These are phyloP conservation scores for Saccharomycopsis hybrid DNA, from an alignment of 1,139 yeast genomes.

Conservation along the genomic window DNA sequence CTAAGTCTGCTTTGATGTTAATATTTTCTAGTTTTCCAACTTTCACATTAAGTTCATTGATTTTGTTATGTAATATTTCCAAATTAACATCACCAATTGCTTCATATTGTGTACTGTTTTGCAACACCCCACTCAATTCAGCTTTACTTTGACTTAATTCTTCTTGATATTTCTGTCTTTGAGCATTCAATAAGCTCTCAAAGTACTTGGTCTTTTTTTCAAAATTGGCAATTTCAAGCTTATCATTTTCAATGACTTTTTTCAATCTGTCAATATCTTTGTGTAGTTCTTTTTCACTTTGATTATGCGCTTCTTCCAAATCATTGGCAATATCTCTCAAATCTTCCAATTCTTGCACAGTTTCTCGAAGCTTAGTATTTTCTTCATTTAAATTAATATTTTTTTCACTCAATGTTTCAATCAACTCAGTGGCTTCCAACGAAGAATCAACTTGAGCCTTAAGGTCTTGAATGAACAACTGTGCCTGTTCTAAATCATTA, in stretches of 20 bases:
- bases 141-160: conserved; percentile 10
- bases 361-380: conserved; percentile 34
- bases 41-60: conserved; percentile 13
- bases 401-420: conserved; percentile 51
- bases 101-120: background rate
- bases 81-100: background rate
- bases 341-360: conserved; percentile 53
- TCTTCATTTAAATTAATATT: conserved; percentile 42
- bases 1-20: background rate
- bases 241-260: conserved; percentile 28
- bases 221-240: conserved; percentile 29
- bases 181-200: conserved; percentile 7
- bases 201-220: conserved; percentile 29
- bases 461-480: conserved; percentile 38
- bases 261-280: conserved; percentile 38
- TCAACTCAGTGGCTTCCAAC: conserved; percentile 38
- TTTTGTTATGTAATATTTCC: conserved; percentile 1
- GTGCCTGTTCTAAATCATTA: conserved; percentile 35
- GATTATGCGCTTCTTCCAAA: conserved; percentile 51
- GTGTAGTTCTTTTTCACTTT: conserved; percentile 49
- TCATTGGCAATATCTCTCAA: conserved; percentile 54
- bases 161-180: conserved; percentile 6
- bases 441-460: conserved; percentile 38
- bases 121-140: conserved; percentile 2
- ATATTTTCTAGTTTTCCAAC: conserved; percentile 5